Conservation (phyloP, 2,329 filamentous ascomycete genomes). For the Pyrenochaeta sp. region DNA sequence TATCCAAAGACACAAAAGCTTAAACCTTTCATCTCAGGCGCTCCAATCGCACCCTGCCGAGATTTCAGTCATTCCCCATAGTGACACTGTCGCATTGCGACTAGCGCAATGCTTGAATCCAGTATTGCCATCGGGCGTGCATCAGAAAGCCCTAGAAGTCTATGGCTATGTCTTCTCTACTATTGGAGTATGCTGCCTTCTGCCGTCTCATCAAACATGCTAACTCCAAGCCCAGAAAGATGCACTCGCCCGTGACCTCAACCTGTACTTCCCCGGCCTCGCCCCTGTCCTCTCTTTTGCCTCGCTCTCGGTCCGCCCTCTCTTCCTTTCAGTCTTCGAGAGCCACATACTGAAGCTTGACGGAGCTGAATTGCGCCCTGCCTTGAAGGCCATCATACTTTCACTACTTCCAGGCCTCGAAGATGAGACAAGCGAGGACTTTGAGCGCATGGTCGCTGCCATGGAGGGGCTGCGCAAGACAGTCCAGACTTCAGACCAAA, state of each 20-base stretch:
- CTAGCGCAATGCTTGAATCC: conserved; percentile 95
- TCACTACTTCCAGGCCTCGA: conserved; percentile 91
- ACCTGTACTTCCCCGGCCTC: conserved; percentile 88
- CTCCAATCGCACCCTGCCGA: conserved; percentile 83
- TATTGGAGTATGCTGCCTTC: conserved; percentile 67
- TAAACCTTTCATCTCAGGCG: conserved; percentile 63
- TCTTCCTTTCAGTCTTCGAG: conserved; percentile 85
- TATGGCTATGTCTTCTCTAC: conserved; percentile 88
- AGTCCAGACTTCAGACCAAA: conserved; percentile 64
- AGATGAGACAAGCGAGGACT: conserved; percentile 96
- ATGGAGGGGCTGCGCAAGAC: conserved; percentile 78
- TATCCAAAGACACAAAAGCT: too few species aligned
- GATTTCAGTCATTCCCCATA: conserved; percentile 78
- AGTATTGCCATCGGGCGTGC: conserved; percentile 89
- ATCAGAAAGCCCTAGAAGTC: conserved; percentile 95
- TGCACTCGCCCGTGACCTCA: conserved; percentile 80
- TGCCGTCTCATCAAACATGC: conserved; percentile 17
- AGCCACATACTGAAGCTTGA: conserved; percentile 78
- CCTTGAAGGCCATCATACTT: conserved; percentile 87
- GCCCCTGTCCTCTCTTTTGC: conserved; percentile 92
- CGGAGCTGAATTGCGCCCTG: conserved; percentile 76
- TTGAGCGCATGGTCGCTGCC: conserved; percentile 82
- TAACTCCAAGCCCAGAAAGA: conserved; percentile 60
- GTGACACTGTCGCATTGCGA: conserved; percentile 83
- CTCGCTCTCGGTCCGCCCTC: conserved; percentile 85